These are phyloP conservation scores for Trichoderma virens DNA, from an alignment of 495 filamentous ascomycete genomes.

Conservation along the genomic window DNA sequence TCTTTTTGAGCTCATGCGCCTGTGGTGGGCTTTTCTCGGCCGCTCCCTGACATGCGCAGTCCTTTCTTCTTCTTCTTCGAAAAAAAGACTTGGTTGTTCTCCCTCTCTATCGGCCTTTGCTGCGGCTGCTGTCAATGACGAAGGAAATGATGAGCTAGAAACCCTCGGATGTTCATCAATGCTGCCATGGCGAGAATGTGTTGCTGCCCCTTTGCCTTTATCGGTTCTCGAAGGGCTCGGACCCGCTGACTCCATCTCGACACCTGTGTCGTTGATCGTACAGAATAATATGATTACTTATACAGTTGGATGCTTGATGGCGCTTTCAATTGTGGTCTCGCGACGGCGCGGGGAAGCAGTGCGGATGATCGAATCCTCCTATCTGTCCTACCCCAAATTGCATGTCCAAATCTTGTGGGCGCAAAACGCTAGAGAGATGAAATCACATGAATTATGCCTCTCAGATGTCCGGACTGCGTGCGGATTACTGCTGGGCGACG, in stretches of 20 bases:
- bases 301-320: neutral
- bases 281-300: neutral
- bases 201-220: neutral
- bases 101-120: neutral
- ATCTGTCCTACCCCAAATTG: neutral
- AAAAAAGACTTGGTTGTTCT: neutral
- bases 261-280: neutral
- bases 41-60: neutral
- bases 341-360: neutral
- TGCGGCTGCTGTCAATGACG: neutral
- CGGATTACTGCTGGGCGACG: neutral
- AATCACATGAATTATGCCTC: neutral
- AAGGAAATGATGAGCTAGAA: neutral
- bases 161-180: neutral
- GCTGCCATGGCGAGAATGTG: neutral
- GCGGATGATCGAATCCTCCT: neutral
- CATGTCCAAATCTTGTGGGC: neutral
- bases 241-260: neutral
- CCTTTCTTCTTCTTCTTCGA: neutral
- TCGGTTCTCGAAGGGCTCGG: neutral
- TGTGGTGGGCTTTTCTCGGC: neutral
- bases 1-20: neutral
- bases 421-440: neutral
- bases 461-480: neutral
- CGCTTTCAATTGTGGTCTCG: neutral